Conservation (phyloP, 129 eudicot genomes). For the Gnaphalium uliginosum region DNA sequence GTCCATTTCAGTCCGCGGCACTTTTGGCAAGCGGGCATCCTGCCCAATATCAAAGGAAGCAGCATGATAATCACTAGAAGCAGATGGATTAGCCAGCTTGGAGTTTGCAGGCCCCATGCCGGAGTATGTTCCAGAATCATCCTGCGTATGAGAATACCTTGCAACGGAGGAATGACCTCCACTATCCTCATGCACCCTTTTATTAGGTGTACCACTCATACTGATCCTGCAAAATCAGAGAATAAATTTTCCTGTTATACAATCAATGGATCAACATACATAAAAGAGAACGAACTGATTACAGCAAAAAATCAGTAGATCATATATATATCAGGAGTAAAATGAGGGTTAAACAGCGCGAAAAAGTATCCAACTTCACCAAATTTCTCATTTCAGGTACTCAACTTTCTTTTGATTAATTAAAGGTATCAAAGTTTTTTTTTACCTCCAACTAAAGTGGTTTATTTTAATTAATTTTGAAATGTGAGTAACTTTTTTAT, state of each 20-base stretch:
- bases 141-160: constrained; percentile 54
- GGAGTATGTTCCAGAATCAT: constrained; percentile 57
- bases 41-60: constrained; percentile 48
- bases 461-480: too few species aligned
- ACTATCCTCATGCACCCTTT: constrained; percentile 67
- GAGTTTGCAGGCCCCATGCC: constrained; percentile 32
- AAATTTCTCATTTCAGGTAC: background rate
- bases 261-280: background rate
- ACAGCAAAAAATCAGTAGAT: background rate
- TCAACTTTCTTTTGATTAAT: background rate
- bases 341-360: background rate
- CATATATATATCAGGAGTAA: background rate
- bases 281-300: background rate
- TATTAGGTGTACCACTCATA: constrained; percentile 80
- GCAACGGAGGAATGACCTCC: constrained; percentile 69
- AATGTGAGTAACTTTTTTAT: too few species aligned
- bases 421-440: background rate
- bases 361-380: background rate
- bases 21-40: constrained; percentile 63
- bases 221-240: constrained; percentile 32
- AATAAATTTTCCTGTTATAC: background rate
- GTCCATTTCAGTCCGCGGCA: constrained; percentile 67
- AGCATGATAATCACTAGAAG: constrained; percentile 55
- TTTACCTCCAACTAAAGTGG: background rate
- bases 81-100: constrained; percentile 44